Evolutionary conservation across 2,329 filamentous ascomycete species (phyloP).

Genomic region (Graphiopsis chlorocephala): DNA sequence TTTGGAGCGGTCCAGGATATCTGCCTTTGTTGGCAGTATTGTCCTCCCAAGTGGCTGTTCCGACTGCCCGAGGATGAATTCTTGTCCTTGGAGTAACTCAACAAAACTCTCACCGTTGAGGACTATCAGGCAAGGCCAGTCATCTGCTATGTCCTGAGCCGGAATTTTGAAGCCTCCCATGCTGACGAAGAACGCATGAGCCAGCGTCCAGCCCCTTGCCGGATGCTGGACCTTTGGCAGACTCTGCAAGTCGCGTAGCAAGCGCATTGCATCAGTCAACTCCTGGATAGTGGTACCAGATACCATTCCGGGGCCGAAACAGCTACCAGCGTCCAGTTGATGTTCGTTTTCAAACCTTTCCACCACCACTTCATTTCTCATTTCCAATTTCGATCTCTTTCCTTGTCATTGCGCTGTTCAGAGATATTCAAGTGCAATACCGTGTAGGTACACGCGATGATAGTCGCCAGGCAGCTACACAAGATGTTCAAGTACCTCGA

Average conservation of each 20-base stretch:
- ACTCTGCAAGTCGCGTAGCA: background rate
- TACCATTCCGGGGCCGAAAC: slow-evolving; percentile 10
- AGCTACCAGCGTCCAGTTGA: slow-evolving; percentile 9
- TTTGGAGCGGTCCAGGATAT: slow-evolving; percentile 41
- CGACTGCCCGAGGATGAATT: too few species aligned
- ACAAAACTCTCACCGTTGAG: background rate
- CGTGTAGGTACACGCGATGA: slow-evolving; percentile 37
- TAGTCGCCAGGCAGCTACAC: slow-evolving; percentile 32
- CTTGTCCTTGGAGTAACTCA: background rate
- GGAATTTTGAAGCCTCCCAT: slow-evolving; percentile 31
- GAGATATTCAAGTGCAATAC: slow-evolving; percentile 41
- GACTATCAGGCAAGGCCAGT: background rate
- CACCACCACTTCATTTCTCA: slow-evolving; percentile 9
- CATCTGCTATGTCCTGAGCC: background rate
- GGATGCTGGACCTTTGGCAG: background rate
- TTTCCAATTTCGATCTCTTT: background rate
- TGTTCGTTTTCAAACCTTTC: background rate
- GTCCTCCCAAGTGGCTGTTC: background rate
- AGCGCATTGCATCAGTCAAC: background rate
- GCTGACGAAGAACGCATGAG: slow-evolving; percentile 32
- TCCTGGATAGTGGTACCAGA: slow-evolving; percentile 3
- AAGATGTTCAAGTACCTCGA: slow-evolving; percentile 37
- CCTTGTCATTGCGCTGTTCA: background rate
- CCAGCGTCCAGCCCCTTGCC: slow-evolving; percentile 25
- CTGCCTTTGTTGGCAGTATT: slow-evolving; percentile 14